Conservation (phyloP, 202 grass and related monocot genomes). For the Digitaria exilis region DNA sequence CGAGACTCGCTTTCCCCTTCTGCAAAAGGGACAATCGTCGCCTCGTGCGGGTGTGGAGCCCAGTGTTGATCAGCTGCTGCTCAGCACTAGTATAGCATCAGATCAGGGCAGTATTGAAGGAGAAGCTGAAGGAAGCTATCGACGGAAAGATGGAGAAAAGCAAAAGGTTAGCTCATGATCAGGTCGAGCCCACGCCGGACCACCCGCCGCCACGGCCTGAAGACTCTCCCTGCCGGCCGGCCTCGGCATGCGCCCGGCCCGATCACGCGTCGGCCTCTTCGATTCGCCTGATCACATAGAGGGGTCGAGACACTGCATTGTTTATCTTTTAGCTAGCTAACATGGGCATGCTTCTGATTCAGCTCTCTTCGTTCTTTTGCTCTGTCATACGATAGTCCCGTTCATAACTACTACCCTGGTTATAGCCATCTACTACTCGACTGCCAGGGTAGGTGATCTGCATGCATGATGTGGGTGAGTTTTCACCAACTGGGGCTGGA, state of each 20-base stretch:
- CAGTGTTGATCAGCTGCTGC: slow-evolving; percentile 5
- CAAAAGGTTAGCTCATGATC: slow-evolving; percentile 10
- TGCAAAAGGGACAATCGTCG: not conserved
- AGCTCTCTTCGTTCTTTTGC: not conserved
- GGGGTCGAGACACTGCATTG: slow-evolving; percentile 18
- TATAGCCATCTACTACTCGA: not conserved
- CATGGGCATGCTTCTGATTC: not conserved
- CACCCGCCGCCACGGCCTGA: slow-evolving; percentile 19
- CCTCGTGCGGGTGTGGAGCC: slow-evolving; percentile 35
- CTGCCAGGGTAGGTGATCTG: not conserved
- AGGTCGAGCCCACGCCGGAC: slow-evolving; percentile 34
- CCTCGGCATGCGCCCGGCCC: not conserved
- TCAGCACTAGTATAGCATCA: not conserved
- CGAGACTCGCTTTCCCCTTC: not conserved
- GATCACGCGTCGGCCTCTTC: not conserved
- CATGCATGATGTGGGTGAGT: not conserved
- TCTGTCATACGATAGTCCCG: not conserved
- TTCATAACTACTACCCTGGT: not conserved
- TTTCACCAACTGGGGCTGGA: not conserved
- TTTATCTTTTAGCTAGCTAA: not conserved
- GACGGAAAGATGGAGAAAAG: not conserved
- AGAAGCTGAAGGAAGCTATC: slow-evolving; percentile 20
- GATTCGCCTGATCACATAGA: not conserved
- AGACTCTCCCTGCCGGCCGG: not conserved
- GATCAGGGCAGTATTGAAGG: slow-evolving; percentile 3